Conservation (phyloP, 129 eudicot species). For the Rutidosis leptorrhynchoides region DNA sequence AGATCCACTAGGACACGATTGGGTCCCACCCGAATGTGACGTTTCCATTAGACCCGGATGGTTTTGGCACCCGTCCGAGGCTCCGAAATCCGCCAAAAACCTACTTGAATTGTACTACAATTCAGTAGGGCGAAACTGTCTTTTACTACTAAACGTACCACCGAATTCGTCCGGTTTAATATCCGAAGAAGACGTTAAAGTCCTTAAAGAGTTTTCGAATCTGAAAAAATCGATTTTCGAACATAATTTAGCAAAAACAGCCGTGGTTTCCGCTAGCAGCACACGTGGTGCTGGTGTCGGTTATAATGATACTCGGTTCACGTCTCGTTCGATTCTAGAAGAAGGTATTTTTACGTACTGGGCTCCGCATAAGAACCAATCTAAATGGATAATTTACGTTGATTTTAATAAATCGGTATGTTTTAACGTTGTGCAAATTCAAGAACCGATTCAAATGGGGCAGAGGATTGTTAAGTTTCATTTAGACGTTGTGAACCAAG, state of each 20-base stretch:
- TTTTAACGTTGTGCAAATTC: conserved; percentile 62
- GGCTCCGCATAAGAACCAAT: conserved; percentile 54
- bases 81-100: conserved; percentile 56
- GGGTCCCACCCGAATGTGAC: conserved; percentile 92
- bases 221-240: conserved; percentile 55
- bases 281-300: conserved; percentile 63
- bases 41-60: conserved; percentile 91
- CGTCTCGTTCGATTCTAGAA: conserved; percentile 37
- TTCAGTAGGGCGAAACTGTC: conserved; percentile 89
- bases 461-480: conserved; percentile 65
- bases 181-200: conserved; percentile 64
- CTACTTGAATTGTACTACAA: conserved; percentile 77
- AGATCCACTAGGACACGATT: conserved; percentile 73
- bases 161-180: conserved; percentile 87
- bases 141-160: conserved; percentile 67
- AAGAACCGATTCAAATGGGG: conserved; percentile 87
- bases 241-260: conserved; percentile 51
- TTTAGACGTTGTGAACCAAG: conserved; percentile 40
- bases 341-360: conserved; percentile 65
- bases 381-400: conserved; percentile 45
- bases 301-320: conserved; percentile 36
- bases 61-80: conserved; percentile 86
- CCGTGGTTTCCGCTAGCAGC: conserved; percentile 57
- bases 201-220: conserved; percentile 59
- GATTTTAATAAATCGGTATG: conserved; percentile 42